phyloP scores from a whole-genome alignment of 2,329 filamentous ascomycete species.

The Elsinoe australis region DNA sequence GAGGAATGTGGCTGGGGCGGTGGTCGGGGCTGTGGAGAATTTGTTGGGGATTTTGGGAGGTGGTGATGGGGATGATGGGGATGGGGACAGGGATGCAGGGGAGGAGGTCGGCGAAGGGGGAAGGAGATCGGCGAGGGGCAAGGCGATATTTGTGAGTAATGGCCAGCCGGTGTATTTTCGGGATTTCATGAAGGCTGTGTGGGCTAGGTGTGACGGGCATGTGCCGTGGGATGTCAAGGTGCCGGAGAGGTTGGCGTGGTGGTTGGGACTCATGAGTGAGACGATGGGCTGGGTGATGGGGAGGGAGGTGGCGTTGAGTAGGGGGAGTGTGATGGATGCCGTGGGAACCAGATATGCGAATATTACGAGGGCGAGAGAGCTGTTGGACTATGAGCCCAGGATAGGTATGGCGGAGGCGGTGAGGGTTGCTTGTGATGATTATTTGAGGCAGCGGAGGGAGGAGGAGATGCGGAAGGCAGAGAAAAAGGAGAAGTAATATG shows the following conservation, averaged over 20 bases:
- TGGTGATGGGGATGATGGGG: too few species aligned
- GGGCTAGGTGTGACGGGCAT: constrained; percentile 51
- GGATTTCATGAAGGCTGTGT: constrained; percentile 75
- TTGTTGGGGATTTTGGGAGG: constrained; percentile 58
- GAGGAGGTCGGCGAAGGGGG: constrained; percentile 25
- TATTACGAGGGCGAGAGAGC: constrained; percentile 43
- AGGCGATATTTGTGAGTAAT: constrained; percentile 87
- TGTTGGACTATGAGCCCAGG: constrained; percentile 47
- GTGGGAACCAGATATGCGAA: constrained; percentile 47
- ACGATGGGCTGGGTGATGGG: constrained; percentile 42
- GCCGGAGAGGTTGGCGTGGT: constrained; percentile 42
- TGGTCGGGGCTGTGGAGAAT: constrained; percentile 70
- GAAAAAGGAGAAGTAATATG: neutral
- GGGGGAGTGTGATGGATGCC: constrained; percentile 50
- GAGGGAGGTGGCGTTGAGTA: constrained; percentile 40
- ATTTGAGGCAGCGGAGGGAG: neutral
- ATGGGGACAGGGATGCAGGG: too few species aligned
- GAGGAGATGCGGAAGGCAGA: neutral
- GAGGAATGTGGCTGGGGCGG: constrained; percentile 67
- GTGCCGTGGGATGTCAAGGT: constrained; percentile 44
- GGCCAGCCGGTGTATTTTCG: constrained; percentile 84
- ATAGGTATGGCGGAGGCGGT: constrained; percentile 48
- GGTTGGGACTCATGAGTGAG: constrained; percentile 42
- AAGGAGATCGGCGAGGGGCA: constrained; percentile 58
- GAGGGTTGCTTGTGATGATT: constrained; percentile 41